Base-by-base conservation (phyloP, 371 early-diverging fungal genomes). In the Apophysomyces trapeziformis region DNA sequence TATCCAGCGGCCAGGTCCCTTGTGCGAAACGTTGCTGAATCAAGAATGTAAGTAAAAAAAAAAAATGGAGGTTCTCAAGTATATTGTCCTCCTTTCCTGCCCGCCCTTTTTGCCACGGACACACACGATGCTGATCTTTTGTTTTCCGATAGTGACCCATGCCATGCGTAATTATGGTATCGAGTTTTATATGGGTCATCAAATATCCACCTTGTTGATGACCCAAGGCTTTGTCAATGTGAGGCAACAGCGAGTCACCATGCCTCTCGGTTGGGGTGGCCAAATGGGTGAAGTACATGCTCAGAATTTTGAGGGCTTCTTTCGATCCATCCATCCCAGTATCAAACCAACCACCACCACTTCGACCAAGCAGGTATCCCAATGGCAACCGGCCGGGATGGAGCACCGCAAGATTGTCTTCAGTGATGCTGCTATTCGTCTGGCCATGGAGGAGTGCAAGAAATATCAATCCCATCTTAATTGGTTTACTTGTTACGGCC, bases 1-100 rank as follows among this genome's bases (percentile, higher is more conserved):
- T 38, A 69, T 85, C 14, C 77, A 81, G 56, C 73, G 76, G 32
- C 68, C 84, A 16, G 87, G 87, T 7, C 78, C 82, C 4, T 57
- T 81, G 54, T 72, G 74, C 16, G 78, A 76, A 35, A 67, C 63
- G 41, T 58, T 81, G 21, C 71, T 80, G 32, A 80, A 80, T 41
- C 63, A 65, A 21, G 65, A 71, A 47, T 58, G 81, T 80, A 73
- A 78, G 69, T 46, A 38, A 13, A 26, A 26, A 50, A 50, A 41
- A 61, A 61, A 54, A 54, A 12, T 36, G 47, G 16, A 32, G 46
- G 26, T 26, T 26, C 26, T 26, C n/a, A n/a, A n/a, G n/a, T n/a
- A n/a, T n/a, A n/a, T n/a, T n/a, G n/a, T n/a, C n/a, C n/a, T n/a
- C n/a, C n/a, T n/a, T n/a, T n/a, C n/a, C n/a, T n/a, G n/a, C n/a